These are phyloP conservation scores for Colletotrichum filicis DNA, from an alignment of 2,329 filamentous ascomycete genomes.

Conservation along the genomic window DNA sequence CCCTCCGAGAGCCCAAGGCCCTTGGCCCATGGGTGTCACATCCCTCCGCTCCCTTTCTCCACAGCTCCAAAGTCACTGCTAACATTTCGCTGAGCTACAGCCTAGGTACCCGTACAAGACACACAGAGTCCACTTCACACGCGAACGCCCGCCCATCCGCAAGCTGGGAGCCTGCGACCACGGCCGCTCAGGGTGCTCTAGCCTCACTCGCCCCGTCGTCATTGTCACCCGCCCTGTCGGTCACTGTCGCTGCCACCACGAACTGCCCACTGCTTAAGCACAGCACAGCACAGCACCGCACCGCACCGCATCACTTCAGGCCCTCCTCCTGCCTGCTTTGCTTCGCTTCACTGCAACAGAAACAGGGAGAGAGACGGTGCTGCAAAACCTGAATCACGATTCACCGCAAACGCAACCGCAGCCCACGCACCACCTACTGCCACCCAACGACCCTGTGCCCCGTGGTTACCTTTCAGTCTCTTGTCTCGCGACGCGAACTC, in stretches of 20 bases:
- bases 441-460: background rate
- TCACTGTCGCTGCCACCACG: background rate
- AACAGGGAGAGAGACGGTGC: background rate
- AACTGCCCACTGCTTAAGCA: background rate
- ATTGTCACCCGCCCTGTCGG: conserved; percentile 6
- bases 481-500: conserved; percentile 2
- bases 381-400: background rate
- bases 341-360: background rate
- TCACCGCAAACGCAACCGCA: background rate
- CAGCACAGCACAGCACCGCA: no score
- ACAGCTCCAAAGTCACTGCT: background rate
- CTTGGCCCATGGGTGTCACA: conserved; percentile 12
- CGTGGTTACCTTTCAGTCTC: no score
- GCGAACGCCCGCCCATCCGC: background rate
- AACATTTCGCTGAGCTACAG: no score
- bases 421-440: background rate
- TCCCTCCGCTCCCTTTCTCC: background rate
- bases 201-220: conserved; percentile 8
- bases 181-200: background rate
- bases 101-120: no score
- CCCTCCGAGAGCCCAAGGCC: background rate
- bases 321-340: background rate
- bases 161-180: background rate
- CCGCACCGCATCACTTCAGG: background rate
- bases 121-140: no score